These are phyloP conservation scores for Salix brachista DNA, from an alignment of 345 rosid genomes.

Conservation along the genomic window DNA sequence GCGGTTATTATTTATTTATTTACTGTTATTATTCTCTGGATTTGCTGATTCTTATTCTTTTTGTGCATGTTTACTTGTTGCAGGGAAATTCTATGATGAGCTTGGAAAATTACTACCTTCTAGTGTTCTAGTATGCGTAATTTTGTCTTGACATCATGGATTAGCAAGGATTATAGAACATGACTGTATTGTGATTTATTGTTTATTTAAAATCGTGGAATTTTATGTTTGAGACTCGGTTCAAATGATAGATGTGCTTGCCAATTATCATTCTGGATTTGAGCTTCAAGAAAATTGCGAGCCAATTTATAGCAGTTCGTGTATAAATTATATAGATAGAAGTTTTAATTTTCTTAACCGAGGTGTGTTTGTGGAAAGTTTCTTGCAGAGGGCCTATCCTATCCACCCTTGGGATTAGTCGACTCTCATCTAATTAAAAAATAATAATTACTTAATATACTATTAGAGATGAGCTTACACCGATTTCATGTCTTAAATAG, in stretches of 20 bases:
- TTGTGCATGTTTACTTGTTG: not conserved
- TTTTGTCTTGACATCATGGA: not conserved
- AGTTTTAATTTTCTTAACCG: too few species aligned
- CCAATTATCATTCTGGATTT: too few species aligned
- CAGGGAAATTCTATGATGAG: not conserved
- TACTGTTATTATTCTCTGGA: not conserved
- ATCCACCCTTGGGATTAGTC: too few species aligned
- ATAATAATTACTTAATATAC: too few species aligned
- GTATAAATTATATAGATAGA: too few species aligned
- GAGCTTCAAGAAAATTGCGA: accelerated
- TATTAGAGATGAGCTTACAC: too few species aligned
- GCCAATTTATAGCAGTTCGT: not conserved
- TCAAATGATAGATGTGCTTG: not conserved
- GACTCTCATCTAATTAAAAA: too few species aligned
- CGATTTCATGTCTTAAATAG: too few species aligned
- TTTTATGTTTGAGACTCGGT: not conserved
- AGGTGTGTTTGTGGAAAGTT: too few species aligned
- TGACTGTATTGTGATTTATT: not conserved
- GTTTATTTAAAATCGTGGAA: not conserved
- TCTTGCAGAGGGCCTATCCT: too few species aligned
- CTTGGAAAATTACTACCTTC: not conserved
- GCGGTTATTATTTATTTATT: not conserved
- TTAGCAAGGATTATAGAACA: not conserved
- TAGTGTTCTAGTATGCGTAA: not conserved
- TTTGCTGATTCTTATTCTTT: not conserved